Evolutionary conservation across 2,329 filamentous ascomycete species (phyloP), one percentile per base, ranked within the genome.

Genomic region (Fusarium udum): DNA sequence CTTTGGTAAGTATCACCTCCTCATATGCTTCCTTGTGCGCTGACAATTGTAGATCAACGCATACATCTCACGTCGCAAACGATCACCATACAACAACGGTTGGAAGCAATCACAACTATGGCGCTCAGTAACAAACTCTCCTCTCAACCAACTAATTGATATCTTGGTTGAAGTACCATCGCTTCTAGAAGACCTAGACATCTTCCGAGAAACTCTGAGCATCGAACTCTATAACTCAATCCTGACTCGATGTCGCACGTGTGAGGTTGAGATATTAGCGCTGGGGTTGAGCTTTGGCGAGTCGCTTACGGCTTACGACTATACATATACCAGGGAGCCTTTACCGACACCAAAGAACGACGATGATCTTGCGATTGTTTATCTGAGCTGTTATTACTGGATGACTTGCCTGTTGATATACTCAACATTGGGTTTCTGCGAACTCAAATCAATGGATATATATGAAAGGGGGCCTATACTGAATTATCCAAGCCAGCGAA

Each of bases 351-450:
- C 62, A 0, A 16, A 15, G 4, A 24, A 45, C 4, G 56, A 71
- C 1, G 56, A 71, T 16, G 56, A 71, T 22, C 61, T 71, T 4
- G 68, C 67, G 0, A 4, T 40, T 0, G 14, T 67, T 3, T 71
- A 71, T 10, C 34, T 71, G 18, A 71, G 67, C 4, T 61, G 67
- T 3, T 62, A 31, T 0, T 67, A 71, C n/a, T 71, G 68, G 68
- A 71, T 67, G 68, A 43, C 51, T 6, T 71, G 67, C 9, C 51
- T 71, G 1, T 22, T 71, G 4, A 7, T 71, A 7, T 57, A 67
- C 18, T 71, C 68, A 2, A 62, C 51, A 8, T n/a, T 62, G 8
- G 61, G 67, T 1, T 71, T 67, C 10, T 71, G 56, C n/a, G 61
- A 71, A 28, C 46, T 62, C 1, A 56, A 71, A 14, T 37, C 6